These are phyloP conservation scores for Eucalyptus sideroxylon DNA, from an alignment of 345 rosid species.

Conservation along the genomic window DNA sequence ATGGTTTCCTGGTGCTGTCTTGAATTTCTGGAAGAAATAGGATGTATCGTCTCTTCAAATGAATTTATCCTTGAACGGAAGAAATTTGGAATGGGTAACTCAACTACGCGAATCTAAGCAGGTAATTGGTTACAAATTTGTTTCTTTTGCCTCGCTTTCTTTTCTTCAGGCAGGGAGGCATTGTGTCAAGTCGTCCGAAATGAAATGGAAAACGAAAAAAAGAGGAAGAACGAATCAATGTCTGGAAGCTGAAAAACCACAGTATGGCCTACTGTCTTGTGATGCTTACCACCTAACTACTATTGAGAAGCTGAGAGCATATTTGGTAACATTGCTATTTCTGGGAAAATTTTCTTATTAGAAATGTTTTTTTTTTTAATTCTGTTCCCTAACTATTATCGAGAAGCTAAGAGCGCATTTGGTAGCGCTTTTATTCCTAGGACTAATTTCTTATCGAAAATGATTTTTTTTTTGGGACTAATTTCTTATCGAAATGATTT, in stretches of 20 bases:
- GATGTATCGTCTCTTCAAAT: background rate
- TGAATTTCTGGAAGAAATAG: background rate
- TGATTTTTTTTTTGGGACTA: no score
- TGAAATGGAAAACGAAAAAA: background rate
- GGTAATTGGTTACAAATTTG: background rate
- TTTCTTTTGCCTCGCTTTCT: background rate
- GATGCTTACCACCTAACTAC: background rate
- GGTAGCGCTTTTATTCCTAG: fast-evolving
- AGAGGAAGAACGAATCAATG: background rate
- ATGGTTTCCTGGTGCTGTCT: background rate
- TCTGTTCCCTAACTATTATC: no score
- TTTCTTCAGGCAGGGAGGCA: background rate
- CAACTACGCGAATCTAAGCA: background rate
- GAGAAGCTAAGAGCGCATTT: fast-evolving
- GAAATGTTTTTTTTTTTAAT: no score
- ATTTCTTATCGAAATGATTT: fast-evolving
- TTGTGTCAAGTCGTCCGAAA: background rate
- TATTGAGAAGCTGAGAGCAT: background rate
- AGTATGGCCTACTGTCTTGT: background rate
- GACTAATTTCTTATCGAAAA: fast-evolving
- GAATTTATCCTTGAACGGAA: background rate
- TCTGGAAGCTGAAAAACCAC: background rate
- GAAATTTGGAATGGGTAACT: background rate
- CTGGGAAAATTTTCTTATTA: no score
- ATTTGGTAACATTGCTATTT: no score